Evolutionary conservation across 768 basidiomycete genomes (phyloP).

Genomic region (Tylopilus sp.): DNA sequence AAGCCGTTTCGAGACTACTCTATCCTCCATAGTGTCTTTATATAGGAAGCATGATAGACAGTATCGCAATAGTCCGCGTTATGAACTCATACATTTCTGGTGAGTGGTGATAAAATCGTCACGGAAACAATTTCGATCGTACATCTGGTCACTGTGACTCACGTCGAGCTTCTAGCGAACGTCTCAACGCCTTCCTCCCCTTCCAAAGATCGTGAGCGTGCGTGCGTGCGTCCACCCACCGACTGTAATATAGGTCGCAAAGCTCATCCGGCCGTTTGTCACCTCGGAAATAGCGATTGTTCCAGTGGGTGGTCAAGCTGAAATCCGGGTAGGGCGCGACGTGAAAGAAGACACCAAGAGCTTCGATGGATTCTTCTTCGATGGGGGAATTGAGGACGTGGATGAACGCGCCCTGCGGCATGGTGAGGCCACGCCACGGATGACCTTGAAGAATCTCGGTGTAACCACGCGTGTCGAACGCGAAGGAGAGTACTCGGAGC

Average conservation of each 20-base stretch:
- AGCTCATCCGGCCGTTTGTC: not conserved
- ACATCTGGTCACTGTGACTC: not conserved
- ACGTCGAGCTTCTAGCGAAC: not conserved
- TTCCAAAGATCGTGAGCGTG: not conserved
- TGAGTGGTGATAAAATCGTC: no score
- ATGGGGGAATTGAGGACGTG: not conserved
- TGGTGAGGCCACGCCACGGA: not conserved
- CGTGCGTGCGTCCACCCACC: not conserved
- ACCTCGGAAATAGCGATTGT: not conserved
- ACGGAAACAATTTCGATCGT: no score
- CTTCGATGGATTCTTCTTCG: not conserved
- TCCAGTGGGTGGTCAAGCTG: not conserved
- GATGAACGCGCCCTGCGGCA: not conserved
- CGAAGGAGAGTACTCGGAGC: not conserved
- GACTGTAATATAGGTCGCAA: not conserved
- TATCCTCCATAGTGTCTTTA: no score
- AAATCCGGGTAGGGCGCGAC: not conserved
- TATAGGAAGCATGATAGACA: no score
- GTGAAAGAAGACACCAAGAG: not conserved
- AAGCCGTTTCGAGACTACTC: no score
- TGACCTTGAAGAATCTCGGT: not conserved
- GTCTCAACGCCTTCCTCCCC: not conserved
- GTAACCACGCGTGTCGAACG: not conserved
- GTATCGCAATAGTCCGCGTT: no score
- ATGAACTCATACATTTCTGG: no score